A percentile compares a stretch with the other conserved stretches of the same genome.
phyloP scores from a whole-genome alignment of 169 alveolate genomes.

The Cytauxzoon felis region DNA sequence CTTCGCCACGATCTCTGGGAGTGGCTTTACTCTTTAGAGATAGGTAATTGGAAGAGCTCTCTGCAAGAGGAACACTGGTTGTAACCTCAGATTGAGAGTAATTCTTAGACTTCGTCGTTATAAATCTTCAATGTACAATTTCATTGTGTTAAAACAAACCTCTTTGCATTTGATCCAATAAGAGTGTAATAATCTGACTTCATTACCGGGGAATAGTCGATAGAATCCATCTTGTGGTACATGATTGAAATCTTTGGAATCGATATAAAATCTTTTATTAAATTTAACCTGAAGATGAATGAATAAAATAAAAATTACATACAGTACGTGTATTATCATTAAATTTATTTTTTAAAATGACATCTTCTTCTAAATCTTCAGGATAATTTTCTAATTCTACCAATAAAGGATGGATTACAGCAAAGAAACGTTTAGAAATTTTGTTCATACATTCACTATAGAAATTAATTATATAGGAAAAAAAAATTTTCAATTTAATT shows the following conservation, averaged over 20 bases:
- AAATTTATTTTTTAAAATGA: constrained; percentile 12
- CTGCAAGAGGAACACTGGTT: too few relatives aligned
- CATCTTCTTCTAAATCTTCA: constrained; percentile 38
- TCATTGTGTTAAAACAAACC: constrained; percentile 23
- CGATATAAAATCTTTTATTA: constrained; percentile 73
- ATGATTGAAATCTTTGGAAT: constrained; percentile 75
- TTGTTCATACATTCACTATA: constrained; percentile 68
- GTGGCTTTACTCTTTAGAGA: too few relatives aligned
- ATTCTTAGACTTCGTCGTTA: too few relatives aligned
- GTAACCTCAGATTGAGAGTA: too few relatives aligned
- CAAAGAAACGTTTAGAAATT: constrained; percentile 63
- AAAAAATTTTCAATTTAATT: constrained; percentile 23
- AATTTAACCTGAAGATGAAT: constrained; percentile 18
- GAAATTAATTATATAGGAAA: neutral
- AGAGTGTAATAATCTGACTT: constrained; percentile 77
- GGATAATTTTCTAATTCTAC: constrained; percentile 66
- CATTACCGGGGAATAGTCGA: constrained; percentile 74
- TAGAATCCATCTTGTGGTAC: constrained; percentile 68
- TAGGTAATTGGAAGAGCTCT: too few relatives aligned
- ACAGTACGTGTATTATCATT: constrained; percentile 6
- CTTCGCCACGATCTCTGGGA: too few relatives aligned
- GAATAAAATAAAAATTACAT: neutral
- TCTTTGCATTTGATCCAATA: constrained; percentile 79
- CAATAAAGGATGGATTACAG: constrained; percentile 66
- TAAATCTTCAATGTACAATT: too few relatives aligned